Percentiles rank a stretch among this genome's conserved stretches.
These are phyloP conservation scores for Xenoacremonium recifei DNA, from an alignment of 2,329 filamentous ascomycete species.

Conservation along the genomic window DNA sequence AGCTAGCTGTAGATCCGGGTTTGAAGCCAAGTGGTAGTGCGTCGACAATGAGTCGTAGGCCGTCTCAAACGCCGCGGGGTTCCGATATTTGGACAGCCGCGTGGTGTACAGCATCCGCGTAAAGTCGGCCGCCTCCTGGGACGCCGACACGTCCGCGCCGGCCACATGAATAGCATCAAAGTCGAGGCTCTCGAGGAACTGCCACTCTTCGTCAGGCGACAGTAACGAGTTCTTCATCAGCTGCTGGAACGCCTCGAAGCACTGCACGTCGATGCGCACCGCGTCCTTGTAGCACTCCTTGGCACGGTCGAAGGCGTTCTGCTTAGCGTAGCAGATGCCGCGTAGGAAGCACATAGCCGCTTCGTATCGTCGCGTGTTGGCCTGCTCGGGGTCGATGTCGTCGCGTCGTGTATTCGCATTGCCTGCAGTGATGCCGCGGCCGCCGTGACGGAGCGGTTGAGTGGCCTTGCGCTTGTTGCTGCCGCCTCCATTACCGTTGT, in stretches of 20 bases:
- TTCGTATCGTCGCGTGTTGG: slow-evolving; percentile 79
- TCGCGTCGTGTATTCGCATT: slow-evolving; percentile 25
- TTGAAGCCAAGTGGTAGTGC: slow-evolving; percentile 83
- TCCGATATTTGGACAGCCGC: slow-evolving; percentile 90
- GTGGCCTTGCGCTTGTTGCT: slow-evolving; percentile 40
- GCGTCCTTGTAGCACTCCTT: slow-evolving; percentile 99
- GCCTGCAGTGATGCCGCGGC: no score
- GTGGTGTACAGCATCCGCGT: slow-evolving; percentile 96
- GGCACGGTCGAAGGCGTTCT: slow-evolving; percentile 94
- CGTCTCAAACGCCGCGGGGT: slow-evolving; percentile 76
- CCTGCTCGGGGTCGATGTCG: slow-evolving; percentile 59
- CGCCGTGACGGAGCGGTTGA: slow-evolving; percentile 34
- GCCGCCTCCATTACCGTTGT: slow-evolving; percentile 37
- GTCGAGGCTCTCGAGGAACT: slow-evolving; percentile 82
- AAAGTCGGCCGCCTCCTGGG: slow-evolving; percentile 89
- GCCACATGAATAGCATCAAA: slow-evolving; percentile 77
- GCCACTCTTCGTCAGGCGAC: slow-evolving; percentile 84
- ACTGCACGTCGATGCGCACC: slow-evolving; percentile 94
- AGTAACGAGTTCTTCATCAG: slow-evolving; percentile 95
- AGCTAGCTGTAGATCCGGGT: slow-evolving; percentile 87
- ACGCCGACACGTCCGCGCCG: slow-evolving; percentile 59
- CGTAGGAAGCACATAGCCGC: slow-evolving; percentile 96
- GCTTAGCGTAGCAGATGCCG: slow-evolving; percentile 91
- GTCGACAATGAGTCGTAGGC: slow-evolving; percentile 90
- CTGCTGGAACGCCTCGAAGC: slow-evolving; percentile 97